phyloP scores from a whole-genome alignment of 2,329 filamentous ascomycete species.

The Alternaria panax region DNA sequence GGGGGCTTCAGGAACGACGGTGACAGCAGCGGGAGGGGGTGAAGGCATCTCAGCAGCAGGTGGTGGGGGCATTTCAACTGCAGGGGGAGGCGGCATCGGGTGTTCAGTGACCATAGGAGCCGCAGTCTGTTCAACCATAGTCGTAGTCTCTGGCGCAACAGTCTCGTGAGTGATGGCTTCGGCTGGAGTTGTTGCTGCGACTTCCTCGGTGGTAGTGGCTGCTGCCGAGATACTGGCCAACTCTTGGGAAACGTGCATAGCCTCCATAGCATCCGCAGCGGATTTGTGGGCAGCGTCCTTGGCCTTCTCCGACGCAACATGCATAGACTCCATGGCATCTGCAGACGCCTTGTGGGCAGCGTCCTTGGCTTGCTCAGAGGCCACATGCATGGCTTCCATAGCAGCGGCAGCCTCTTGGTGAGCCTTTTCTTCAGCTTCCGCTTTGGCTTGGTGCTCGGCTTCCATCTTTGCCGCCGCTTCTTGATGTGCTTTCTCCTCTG shows the following conservation, averaged over 20 bases:
- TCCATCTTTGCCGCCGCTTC: constrained; percentile 21
- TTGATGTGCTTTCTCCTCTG: constrained; percentile 22
- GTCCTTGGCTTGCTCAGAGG: constrained; percentile 17
- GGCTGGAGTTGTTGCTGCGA: constrained; percentile 5
- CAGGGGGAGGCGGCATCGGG: not conserved
- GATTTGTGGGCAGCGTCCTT: constrained; percentile 18
- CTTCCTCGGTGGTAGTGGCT: constrained; percentile 4
- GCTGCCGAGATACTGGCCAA: constrained; percentile 16
- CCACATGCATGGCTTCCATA: constrained; percentile 20
- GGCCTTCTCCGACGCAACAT: constrained; percentile 13
- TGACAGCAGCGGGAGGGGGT: constrained; percentile 1
- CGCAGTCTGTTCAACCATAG: not conserved
- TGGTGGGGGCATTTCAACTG: not conserved
- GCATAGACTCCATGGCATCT: constrained; percentile 25
- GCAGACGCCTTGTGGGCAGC: constrained; percentile 19
- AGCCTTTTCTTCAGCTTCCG: constrained; percentile 12
- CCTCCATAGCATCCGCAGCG: constrained; percentile 19
- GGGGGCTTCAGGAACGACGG: not conserved
- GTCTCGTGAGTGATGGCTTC: constrained; percentile 13
- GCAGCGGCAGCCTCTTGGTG: constrained; percentile 20
- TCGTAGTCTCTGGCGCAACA: constrained; percentile 5
- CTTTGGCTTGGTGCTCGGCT: constrained; percentile 14
- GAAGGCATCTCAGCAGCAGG: constrained; percentile 8
- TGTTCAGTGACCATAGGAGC: constrained; percentile 6
- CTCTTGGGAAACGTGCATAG: constrained; percentile 20